Conservation (phyloP, 805 yeast genomes). For the Zygoascus flipseniorum region DNA sequence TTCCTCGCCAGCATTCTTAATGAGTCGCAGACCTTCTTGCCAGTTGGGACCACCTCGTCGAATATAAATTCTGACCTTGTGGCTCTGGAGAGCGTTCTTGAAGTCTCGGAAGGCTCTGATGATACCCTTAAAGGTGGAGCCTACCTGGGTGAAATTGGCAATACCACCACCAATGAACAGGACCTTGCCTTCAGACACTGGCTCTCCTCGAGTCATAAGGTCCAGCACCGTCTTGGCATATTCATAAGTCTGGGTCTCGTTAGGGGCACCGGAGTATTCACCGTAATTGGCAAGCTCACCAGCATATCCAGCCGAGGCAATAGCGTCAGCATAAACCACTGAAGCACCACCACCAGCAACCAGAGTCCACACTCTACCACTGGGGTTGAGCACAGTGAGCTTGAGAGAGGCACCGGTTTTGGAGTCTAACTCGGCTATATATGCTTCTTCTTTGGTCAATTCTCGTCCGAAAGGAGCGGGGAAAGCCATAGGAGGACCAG, state of each 20-base stretch:
- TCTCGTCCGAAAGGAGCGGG: slow-evolving; percentile 43
- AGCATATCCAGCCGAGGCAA: slow-evolving; percentile 39
- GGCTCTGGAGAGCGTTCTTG: slow-evolving; percentile 29
- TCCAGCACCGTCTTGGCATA: slow-evolving; percentile 40
- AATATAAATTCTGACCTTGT: slow-evolving; percentile 35
- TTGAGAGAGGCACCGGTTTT: slow-evolving; percentile 41
- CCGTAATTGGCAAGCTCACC: slow-evolving; percentile 39
- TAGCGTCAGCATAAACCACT: slow-evolving; percentile 40
- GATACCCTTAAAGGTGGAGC: slow-evolving; percentile 41
- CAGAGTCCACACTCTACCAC: slow-evolving; percentile 39
- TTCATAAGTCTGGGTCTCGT: slow-evolving; percentile 39
- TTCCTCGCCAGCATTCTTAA: slow-evolving; percentile 38
- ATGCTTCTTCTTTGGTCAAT: slow-evolving; percentile 36
- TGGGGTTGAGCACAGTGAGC: slow-evolving; percentile 35
- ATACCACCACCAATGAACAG: slow-evolving; percentile 41
- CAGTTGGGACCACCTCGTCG: slow-evolving; percentile 43
- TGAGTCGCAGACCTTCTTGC: slow-evolving; percentile 40
- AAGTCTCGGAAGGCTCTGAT: slow-evolving; percentile 39
- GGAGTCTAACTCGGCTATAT: slow-evolving; percentile 40
- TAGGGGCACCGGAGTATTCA: slow-evolving; percentile 41
- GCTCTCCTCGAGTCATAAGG: slow-evolving; percentile 36
- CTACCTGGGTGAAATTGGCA: slow-evolving; percentile 41
- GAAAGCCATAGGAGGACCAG: slow-evolving; percentile 42
- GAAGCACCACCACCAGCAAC: slow-evolving; percentile 44
- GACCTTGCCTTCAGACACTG: slow-evolving; percentile 33